These are phyloP conservation scores for Ephemerocybe angulata DNA, from an alignment of 768 basidiomycete genomes.

Conservation along the genomic window DNA sequence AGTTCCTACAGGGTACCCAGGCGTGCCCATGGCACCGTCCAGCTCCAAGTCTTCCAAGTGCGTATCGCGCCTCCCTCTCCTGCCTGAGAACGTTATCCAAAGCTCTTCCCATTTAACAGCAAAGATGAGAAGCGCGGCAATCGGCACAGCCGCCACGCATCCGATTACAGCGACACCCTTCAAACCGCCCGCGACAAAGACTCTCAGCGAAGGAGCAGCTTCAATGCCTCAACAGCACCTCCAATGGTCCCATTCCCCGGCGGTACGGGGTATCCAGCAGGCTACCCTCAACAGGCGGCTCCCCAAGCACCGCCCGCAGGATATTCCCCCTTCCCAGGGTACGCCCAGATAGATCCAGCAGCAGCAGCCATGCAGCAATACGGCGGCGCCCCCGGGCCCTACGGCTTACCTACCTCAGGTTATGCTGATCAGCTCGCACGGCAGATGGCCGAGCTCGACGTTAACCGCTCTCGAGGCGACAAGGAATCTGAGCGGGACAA, in stretches of 20 bases:
- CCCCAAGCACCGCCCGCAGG: constrained; percentile 15
- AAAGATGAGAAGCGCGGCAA: constrained; percentile 43
- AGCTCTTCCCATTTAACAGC: constrained; percentile 19
- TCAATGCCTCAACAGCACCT: constrained; percentile 36
- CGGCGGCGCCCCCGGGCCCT: constrained; percentile 15
- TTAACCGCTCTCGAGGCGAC: constrained; percentile 34
- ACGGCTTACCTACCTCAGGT: constrained; percentile 32
- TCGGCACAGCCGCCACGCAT: constrained; percentile 49
- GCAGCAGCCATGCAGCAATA: constrained; percentile 21
- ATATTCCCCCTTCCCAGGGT: constrained; percentile 22
- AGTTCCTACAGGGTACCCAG: constrained; percentile 37
- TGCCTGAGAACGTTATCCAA: not conserved
- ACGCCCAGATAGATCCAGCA: constrained; percentile 22
- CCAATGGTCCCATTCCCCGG: constrained; percentile 29
- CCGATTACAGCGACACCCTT: constrained; percentile 51
- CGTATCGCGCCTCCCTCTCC: not conserved
- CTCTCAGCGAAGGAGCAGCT: constrained; percentile 52
- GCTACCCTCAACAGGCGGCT: not conserved
- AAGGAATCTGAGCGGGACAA: constrained; percentile 20
- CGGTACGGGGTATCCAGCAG: constrained; percentile 5
- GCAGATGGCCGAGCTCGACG: constrained; percentile 41
- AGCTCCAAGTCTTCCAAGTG: not conserved
- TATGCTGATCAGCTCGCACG: constrained; percentile 36
- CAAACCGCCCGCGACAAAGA: constrained; percentile 58
- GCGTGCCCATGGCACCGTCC: not conserved